These are phyloP conservation scores for Immersiella caudata DNA, from an alignment of 495 filamentous ascomycete genomes.

Conservation along the genomic window DNA sequence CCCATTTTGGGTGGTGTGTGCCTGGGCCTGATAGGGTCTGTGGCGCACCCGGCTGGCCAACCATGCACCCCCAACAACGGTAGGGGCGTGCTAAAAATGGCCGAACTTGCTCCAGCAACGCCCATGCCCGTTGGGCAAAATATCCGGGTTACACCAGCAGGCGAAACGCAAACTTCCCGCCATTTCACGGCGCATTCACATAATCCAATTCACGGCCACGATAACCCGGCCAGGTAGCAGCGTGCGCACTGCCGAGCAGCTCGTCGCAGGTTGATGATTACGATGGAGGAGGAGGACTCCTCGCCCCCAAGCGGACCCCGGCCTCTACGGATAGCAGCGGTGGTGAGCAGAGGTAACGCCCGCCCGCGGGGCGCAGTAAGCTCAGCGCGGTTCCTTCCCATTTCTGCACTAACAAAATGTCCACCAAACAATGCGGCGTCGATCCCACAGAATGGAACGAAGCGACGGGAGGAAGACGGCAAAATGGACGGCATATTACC, in stretches of 20 bases:
- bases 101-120: not conserved
- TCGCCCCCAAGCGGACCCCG: not conserved
- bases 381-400: not conserved
- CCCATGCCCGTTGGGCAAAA: not conserved
- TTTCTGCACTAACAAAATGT: not conserved
- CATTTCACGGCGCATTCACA: not conserved
- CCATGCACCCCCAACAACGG: not conserved
- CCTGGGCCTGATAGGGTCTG: not conserved
- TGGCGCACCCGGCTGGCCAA: not conserved
- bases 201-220: not conserved
- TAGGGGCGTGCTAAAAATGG: not conserved
- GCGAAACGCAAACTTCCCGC: not conserved
- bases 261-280: not conserved
- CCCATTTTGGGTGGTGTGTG: not conserved
- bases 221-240: not conserved
- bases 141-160: not conserved
- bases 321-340: not conserved
- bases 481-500: not conserved
- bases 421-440: not conserved
- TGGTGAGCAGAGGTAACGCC: not conserved
- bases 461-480: not conserved
- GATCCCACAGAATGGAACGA: not conserved
- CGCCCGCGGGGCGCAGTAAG: not conserved
- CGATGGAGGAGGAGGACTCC: not conserved
- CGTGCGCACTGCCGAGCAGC: not conserved